Evolutionary conservation across 768 basidiomycete species (phyloP).

Genomic region (Chiua virens): DNA sequence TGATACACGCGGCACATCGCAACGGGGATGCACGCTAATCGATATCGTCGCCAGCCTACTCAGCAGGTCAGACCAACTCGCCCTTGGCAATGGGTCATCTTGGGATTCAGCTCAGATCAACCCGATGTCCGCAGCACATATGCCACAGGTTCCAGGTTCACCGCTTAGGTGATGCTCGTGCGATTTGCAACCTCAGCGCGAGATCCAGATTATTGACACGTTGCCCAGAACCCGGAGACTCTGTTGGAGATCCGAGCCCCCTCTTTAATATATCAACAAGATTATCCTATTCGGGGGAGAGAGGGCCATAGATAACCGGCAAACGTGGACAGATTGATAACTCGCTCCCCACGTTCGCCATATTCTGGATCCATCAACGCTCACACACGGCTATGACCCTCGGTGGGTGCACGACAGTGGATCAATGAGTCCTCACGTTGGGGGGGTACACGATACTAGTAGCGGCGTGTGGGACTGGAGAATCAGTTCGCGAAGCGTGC

Average conservation of each 20-base stretch:
- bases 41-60: too few species aligned
- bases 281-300: not conserved
- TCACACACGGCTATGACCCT: slow-evolving; percentile 7
- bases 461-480: slow-evolving; percentile 11
- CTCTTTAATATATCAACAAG: not conserved
- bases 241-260: not conserved
- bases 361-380: not conserved
- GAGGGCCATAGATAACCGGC: not conserved
- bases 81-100: too few species aligned
- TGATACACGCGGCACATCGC: too few species aligned
- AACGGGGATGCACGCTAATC: too few species aligned
- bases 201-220: not conserved
- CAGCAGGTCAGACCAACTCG: too few species aligned
- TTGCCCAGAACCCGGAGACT: not conserved
- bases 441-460: slow-evolving; percentile 7
- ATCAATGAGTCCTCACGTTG: slow-evolving; percentile 11
- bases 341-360: slow-evolving; percentile 7
- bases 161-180: not conserved
- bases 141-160: too few species aligned
- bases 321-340: not conserved
- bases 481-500: slow-evolving; percentile 22
- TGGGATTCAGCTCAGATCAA: slow-evolving; percentile 1
- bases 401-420: not conserved
- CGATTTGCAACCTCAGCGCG: not conserved
- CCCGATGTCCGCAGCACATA: not conserved